These are phyloP conservation scores for Xanthoconium separans DNA, from an alignment of 1,284 basidiomycete genomes.

Conservation along the genomic window DNA sequence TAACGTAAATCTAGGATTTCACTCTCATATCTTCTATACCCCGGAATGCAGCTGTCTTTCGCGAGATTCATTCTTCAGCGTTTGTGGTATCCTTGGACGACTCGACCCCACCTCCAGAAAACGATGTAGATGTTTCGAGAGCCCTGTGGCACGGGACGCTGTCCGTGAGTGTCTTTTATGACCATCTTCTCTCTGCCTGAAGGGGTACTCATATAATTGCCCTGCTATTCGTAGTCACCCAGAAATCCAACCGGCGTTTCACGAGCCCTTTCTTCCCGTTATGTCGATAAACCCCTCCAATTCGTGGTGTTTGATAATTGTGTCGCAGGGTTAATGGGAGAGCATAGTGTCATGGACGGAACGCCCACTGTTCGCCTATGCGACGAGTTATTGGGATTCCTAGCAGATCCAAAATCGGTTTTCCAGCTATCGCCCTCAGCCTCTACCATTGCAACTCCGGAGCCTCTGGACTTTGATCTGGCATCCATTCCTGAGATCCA, in stretches of 20 bases:
- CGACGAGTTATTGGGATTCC: conserved; percentile 66
- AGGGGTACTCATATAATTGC: neutral
- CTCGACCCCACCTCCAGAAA: conserved; percentile 44
- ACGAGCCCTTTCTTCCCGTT: conserved; percentile 66
- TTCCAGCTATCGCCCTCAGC: conserved; percentile 41
- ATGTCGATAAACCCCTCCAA: conserved; percentile 84
- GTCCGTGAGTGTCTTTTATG: conserved; percentile 13
- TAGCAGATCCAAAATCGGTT: conserved; percentile 60
- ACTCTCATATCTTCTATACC: conserved; percentile 52
- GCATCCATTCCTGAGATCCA: conserved; percentile 40
- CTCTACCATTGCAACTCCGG: conserved; percentile 27
- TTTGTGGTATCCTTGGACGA: conserved; percentile 82
- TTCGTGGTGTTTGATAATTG: conserved; percentile 81
- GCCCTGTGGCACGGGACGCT: conserved; percentile 73
- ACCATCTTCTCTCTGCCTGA: too few species aligned
- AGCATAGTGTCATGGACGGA: conserved; percentile 92
- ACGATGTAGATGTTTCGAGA: conserved; percentile 53
- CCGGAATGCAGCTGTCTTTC: conserved; percentile 64
- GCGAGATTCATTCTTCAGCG: conserved; percentile 76
- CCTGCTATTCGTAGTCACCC: conserved; percentile 9
- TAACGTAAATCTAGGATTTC: conserved; percentile 52
- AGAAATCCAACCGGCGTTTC: conserved; percentile 14
- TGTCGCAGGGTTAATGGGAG: conserved; percentile 83
- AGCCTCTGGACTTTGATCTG: conserved; percentile 67
- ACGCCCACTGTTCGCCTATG: conserved; percentile 60